These are phyloP conservation scores for Nigrospora osmanthi DNA, from an alignment of 2,329 filamentous ascomycete genomes.

Conservation along the genomic window DNA sequence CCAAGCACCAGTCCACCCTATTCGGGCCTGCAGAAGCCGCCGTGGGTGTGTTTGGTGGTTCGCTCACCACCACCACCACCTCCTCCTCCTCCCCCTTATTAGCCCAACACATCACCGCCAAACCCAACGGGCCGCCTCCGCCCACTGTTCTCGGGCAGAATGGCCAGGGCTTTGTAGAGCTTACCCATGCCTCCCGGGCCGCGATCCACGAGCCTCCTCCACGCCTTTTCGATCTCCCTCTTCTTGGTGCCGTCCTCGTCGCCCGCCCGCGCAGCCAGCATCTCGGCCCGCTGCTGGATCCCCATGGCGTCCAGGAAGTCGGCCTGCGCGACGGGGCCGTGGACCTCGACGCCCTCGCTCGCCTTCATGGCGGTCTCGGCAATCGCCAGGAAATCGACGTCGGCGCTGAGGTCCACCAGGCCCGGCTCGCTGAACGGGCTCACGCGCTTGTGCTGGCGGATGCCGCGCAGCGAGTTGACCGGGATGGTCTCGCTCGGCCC, in stretches of 20 bases:
- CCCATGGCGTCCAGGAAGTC: slow-evolving; percentile 76
- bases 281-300: slow-evolving; percentile 67
- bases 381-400: slow-evolving; percentile 86
- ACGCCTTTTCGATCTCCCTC: slow-evolving; percentile 61
- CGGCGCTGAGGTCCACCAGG: slow-evolving; percentile 78
- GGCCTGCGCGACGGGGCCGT: slow-evolving; percentile 83
- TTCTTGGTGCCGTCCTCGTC: slow-evolving; percentile 33
- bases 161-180: slow-evolving; percentile 87
- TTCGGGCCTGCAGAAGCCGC: no score
- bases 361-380: slow-evolving; percentile 73
- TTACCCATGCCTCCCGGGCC: slow-evolving; percentile 85
- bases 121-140: slow-evolving; percentile 80
- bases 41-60: no score
- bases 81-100: no score
- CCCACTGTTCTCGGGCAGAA: slow-evolving; percentile 73
- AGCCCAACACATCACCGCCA: slow-evolving; percentile 56
- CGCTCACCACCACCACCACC: no score
- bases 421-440: slow-evolving; percentile 76
- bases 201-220: slow-evolving; percentile 76
- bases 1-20: no score
- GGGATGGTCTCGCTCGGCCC: slow-evolving; percentile 73
- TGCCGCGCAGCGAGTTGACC: slow-evolving; percentile 83
- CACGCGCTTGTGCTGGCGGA: slow-evolving; percentile 66
- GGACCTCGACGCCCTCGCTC: slow-evolving; percentile 77
- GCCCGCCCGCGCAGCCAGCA: slow-evolving; percentile 45